Evolutionary conservation across 257 asterid genomes (phyloP).

Genomic region (Solanum infundibuliforme): DNA sequence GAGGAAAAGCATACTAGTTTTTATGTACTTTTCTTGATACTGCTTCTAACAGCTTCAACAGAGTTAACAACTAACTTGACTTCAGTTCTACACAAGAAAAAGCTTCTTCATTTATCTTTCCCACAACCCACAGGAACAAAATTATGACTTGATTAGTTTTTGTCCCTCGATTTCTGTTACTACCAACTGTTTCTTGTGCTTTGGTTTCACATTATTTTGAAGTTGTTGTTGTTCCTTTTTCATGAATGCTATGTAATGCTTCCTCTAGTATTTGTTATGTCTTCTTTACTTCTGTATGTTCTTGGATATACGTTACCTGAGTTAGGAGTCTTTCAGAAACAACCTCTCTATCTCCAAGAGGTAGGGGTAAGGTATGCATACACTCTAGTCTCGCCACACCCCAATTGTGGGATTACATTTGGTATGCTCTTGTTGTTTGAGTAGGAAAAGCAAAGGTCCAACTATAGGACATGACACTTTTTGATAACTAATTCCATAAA

Average conservation of each 20-base stretch:
- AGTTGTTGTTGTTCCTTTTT: not conserved
- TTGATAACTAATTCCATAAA: not conserved
- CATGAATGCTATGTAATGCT: not conserved
- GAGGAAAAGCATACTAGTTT: not conserved
- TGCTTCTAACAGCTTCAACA: not conserved
- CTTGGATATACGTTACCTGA: not conserved
- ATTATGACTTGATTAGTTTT: not conserved
- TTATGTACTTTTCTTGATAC: not conserved
- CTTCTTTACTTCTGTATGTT: not conserved
- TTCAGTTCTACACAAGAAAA: not conserved
- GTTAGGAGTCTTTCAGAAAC: not conserved
- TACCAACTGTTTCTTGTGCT: not conserved
- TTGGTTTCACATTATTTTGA: not conserved
- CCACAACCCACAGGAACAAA: not conserved
- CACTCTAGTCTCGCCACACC: not conserved
- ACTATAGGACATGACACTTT: not conserved
- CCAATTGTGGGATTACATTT: not conserved
- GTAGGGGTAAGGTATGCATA: not conserved
- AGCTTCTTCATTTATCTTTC: not conserved
- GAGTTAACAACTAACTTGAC: not conserved
- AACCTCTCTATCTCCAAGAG: not conserved
- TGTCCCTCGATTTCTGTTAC: not conserved
- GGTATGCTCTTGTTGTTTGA: not conserved
- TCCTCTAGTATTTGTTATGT: not conserved
- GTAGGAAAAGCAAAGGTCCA: not conserved